These are phyloP conservation scores for Botrytis tulipae DNA, from an alignment of 2,329 filamentous ascomycete genomes.

Conservation along the genomic window DNA sequence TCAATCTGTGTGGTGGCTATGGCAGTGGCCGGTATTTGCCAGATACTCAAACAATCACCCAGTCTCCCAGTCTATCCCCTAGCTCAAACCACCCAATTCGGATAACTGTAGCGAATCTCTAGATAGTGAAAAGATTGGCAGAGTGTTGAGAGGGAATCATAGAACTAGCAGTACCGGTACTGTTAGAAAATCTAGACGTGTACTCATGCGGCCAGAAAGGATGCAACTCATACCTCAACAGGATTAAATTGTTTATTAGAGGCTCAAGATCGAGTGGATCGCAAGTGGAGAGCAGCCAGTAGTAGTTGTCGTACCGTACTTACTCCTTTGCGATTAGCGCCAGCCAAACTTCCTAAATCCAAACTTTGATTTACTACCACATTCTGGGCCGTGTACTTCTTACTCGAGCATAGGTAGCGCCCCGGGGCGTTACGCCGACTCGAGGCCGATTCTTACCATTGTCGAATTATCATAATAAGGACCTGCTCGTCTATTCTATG, in stretches of 20 bases:
- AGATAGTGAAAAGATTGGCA: not conserved
- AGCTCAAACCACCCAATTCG: not conserved
- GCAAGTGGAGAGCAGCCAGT: not conserved
- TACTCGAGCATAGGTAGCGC: not conserved
- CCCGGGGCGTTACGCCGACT: not conserved
- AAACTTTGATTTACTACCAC: not conserved
- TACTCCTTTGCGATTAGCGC: constrained; percentile 4
- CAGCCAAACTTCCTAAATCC: not conserved
- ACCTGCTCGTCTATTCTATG: not conserved
- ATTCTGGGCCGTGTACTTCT: not conserved
- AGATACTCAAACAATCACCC: not conserved
- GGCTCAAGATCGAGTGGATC: not conserved
- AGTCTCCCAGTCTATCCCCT: not conserved
- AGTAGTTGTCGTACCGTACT: not conserved
- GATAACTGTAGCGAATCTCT: not conserved
- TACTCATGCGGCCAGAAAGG: not conserved
- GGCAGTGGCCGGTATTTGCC: not conserved
- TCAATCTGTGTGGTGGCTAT: not conserved
- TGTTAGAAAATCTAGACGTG: not conserved
- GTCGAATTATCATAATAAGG: not conserved
- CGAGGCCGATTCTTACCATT: not conserved
- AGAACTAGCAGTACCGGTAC: not conserved
- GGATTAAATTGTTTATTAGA: not conserved
- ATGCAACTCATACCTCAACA: not conserved
- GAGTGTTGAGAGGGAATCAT: not conserved